Evolutionary conservation across 1,139 yeast species (phyloP).

Genomic region (Zygosaccharomyces sapae): DNA sequence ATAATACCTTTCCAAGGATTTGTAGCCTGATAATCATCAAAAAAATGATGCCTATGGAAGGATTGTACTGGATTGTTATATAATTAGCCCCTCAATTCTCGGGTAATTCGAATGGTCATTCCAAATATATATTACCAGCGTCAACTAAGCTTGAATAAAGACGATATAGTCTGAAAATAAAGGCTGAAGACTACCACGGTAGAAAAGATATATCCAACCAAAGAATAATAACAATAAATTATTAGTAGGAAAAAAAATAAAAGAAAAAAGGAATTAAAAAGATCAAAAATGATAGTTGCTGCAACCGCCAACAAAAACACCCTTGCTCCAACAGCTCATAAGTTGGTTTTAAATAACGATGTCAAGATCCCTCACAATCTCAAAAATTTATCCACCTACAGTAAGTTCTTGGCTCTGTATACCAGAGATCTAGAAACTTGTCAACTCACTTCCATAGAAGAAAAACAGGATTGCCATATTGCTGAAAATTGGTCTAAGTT

Average conservation of each 20-base stretch:
- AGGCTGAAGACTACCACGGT: background rate
- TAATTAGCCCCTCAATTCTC: background rate
- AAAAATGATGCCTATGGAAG: background rate
- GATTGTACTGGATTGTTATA: background rate
- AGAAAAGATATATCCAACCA: background rate
- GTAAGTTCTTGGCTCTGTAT: conserved; percentile 38
- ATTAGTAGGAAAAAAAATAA: background rate
- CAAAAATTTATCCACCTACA: conserved; percentile 37
- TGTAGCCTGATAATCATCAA: background rate
- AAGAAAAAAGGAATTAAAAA: background rate
- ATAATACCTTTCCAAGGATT: background rate
- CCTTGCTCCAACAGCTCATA: background rate
- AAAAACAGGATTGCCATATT: conserved; percentile 33
- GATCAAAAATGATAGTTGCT: background rate
- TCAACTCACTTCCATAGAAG: conserved; percentile 27
- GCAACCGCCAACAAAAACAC: background rate
- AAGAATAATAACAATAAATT: background rate
- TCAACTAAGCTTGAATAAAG: background rate
- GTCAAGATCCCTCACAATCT: conserved; percentile 13
- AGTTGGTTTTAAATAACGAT: conserved; percentile 10
- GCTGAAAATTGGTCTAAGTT: conserved; percentile 31
- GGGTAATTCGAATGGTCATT: background rate
- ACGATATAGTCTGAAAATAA: background rate
- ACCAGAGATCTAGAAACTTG: conserved; percentile 27
- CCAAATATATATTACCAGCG: background rate